A percentile compares a stretch with the other conserved stretches of the same genome.
Evolutionary conservation across 2,329 filamentous ascomycete genomes (phyloP).

Genomic region (Ophiocordyceps camponoti-rufipedis): DNA sequence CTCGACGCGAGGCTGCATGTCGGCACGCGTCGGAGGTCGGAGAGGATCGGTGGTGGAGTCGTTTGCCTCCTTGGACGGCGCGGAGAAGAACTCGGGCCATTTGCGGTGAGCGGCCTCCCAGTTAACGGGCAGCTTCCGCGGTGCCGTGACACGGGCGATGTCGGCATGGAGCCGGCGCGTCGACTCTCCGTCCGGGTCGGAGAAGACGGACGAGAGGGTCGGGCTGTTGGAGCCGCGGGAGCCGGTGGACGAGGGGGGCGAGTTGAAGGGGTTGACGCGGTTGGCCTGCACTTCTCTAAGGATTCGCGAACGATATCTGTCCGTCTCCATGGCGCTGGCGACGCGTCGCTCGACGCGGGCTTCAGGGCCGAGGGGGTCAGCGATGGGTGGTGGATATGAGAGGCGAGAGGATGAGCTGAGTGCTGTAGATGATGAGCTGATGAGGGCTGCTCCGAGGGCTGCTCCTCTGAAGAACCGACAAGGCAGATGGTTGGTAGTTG

Average conservation of each 20-base stretch:
- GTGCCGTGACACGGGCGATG: slow-evolving; percentile 23
- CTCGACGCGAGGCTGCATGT: slow-evolving; percentile 36
- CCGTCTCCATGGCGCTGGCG: slow-evolving; percentile 20
- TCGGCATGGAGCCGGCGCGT: slow-evolving; percentile 31
- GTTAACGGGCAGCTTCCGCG: slow-evolving; percentile 21
- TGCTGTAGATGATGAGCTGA: too few species aligned
- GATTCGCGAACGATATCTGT: slow-evolving; percentile 28
- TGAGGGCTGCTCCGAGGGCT: too few species aligned
- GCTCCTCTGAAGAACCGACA: too few species aligned
- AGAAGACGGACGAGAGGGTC: slow-evolving; percentile 33
- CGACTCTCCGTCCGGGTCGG: slow-evolving; percentile 33
- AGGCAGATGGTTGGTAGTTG: too few species aligned
- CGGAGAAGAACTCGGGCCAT: slow-evolving; percentile 32
- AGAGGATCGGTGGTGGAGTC: slow-evolving; percentile 24
- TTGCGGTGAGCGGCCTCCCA: slow-evolving; percentile 27
- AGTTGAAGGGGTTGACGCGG: slow-evolving; percentile 38
- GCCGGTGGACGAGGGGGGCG: slow-evolving; percentile 37
- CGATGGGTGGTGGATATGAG: not conserved
- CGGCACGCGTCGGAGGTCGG: slow-evolving; percentile 22
- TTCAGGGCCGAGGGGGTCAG: not conserved
- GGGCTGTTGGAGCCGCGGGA: slow-evolving; percentile 37
- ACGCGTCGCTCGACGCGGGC: slow-evolving; percentile 1
- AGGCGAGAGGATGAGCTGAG: too few species aligned
- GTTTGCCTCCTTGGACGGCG: slow-evolving; percentile 15
- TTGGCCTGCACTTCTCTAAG: slow-evolving; percentile 33